These are phyloP conservation scores for Cutaneotrichosporon sp. DNA, from an alignment of 1,284 basidiomycete species.

Conservation along the genomic window DNA sequence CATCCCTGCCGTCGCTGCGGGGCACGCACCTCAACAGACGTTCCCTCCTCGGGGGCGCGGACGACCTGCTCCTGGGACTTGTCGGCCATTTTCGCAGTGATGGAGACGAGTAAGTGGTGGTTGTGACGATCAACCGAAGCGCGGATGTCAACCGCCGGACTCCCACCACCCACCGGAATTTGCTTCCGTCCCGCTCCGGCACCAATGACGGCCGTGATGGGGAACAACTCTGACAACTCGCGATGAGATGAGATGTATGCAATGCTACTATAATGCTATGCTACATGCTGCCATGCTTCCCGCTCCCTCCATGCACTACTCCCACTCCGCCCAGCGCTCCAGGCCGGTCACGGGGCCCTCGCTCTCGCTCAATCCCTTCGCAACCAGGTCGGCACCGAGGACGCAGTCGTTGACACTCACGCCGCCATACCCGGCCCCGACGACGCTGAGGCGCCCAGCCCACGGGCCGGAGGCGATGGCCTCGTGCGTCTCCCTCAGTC, in stretches of 20 bases:
- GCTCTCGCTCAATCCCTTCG: slow-evolving; percentile 31
- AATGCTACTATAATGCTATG: background rate
- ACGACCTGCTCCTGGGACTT: slow-evolving; percentile 50
- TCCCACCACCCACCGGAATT: background rate
- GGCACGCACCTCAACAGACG: slow-evolving; percentile 49
- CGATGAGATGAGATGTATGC: no score
- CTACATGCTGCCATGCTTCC: background rate
- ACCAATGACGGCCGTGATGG: background rate
- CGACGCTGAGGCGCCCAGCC: slow-evolving; percentile 66
- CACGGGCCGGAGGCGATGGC: slow-evolving; percentile 59
- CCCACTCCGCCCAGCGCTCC: slow-evolving; percentile 42
- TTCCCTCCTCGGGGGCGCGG: slow-evolving; percentile 39
- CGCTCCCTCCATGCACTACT: slow-evolving; percentile 9
- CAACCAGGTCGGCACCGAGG: slow-evolving; percentile 62
- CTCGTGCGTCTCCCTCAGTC: slow-evolving; percentile 65
- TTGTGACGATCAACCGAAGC: background rate
- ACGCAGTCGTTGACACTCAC: slow-evolving; percentile 91
- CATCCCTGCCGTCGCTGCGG: background rate
- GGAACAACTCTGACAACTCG: no score
- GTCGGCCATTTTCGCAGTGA: slow-evolving; percentile 36
- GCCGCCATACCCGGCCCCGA: slow-evolving; percentile 84
- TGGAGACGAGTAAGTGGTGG: background rate
- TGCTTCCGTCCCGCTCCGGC: slow-evolving; percentile 1
- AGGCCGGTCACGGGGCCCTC: slow-evolving; percentile 41
- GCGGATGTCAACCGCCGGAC: background rate